A percentile compares a stretch with the other conserved stretches of the same genome.
These are phyloP conservation scores for Phytophthora tubulina DNA, from an alignment of 352 stramenopile genomes.

Conservation along the genomic window DNA sequence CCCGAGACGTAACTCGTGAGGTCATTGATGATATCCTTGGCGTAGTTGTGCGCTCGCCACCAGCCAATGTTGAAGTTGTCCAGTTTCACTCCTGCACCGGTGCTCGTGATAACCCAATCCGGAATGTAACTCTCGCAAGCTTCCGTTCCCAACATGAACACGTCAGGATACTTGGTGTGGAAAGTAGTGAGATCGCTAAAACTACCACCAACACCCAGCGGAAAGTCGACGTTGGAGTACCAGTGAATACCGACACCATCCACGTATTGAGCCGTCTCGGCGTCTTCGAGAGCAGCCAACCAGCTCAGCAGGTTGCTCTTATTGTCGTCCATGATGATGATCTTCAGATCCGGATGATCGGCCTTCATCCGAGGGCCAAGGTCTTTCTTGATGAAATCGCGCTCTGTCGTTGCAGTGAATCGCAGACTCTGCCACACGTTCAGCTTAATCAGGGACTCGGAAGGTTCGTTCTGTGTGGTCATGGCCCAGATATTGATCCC, in stretches of 20 bases:
- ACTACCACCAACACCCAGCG: constrained; percentile 34
- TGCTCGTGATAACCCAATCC: constrained; percentile 36
- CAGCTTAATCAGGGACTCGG: constrained; percentile 39
- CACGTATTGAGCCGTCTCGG: constrained; percentile 66
- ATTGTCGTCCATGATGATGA: constrained; percentile 85
- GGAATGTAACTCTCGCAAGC: constrained; percentile 65
- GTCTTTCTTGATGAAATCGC: constrained; percentile 75
- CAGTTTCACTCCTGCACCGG: constrained; percentile 49
- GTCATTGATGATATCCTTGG: constrained; percentile 89
- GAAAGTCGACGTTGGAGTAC: constrained; percentile 65
- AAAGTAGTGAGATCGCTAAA: constrained; percentile 52
- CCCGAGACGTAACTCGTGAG: constrained; percentile 77
- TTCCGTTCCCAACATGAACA: constrained; percentile 79
- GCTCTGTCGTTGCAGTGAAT: constrained; percentile 41
- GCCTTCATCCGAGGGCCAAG: constrained; percentile 67
- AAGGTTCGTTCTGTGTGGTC: constrained; percentile 84
- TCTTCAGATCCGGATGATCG: constrained; percentile 76
- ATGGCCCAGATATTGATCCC: constrained; percentile 74
- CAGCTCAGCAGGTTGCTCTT: constrained; percentile 61
- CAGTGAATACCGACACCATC: constrained; percentile 88
- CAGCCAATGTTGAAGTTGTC: constrained; percentile 51
- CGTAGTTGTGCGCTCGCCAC: constrained; percentile 77
- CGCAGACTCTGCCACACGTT: constrained; percentile 62
- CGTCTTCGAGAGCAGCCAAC: constrained; percentile 43
- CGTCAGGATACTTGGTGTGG: constrained; percentile 48